These are phyloP conservation scores for Tubosaeta brunneosetosa DNA, from an alignment of 768 basidiomycete genomes.

Conservation along the genomic window DNA sequence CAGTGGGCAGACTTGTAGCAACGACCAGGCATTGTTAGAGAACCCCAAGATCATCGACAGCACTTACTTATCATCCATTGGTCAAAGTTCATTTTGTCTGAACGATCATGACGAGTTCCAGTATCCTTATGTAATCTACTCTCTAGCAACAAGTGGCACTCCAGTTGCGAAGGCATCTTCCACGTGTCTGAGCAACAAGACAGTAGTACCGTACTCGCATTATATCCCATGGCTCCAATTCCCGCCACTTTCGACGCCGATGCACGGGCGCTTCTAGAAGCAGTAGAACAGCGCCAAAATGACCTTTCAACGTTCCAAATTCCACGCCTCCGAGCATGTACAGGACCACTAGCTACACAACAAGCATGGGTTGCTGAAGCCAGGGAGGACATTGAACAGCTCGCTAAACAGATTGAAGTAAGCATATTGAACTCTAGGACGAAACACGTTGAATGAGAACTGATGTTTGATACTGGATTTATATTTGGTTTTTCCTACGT, in stretches of 20 bases:
- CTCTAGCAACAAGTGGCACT: too few relatives aligned
- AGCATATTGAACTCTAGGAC: slow-evolving; percentile 30
- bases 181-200: not conserved
- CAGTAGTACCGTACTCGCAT: not conserved
- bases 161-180: not conserved
- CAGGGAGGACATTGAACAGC: slow-evolving; percentile 65
- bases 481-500: not conserved
- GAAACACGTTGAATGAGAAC: not conserved
- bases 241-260: slow-evolving; percentile 51
- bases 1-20: slow-evolving; percentile 87
- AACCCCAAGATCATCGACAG: slow-evolving; percentile 32
- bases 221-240: slow-evolving; percentile 54
- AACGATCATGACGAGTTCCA: slow-evolving; percentile 34
- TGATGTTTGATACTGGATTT: not conserved
- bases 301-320: slow-evolving; percentile 72
- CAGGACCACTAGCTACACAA: slow-evolving; percentile 65
- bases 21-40: slow-evolving; percentile 17
- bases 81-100: slow-evolving; percentile 17
- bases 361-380: slow-evolving; percentile 72
- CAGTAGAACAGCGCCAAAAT: slow-evolving; percentile 49
- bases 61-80: slow-evolving; percentile 49
- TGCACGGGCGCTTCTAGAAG: slow-evolving; percentile 44
- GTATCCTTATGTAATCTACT: slow-evolving; percentile 31
- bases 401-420: slow-evolving; percentile 61
- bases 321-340: slow-evolving; percentile 65